These are phyloP conservation scores for Hericium erinaceus DNA, from an alignment of 768 basidiomycete genomes.

Conservation along the genomic window DNA sequence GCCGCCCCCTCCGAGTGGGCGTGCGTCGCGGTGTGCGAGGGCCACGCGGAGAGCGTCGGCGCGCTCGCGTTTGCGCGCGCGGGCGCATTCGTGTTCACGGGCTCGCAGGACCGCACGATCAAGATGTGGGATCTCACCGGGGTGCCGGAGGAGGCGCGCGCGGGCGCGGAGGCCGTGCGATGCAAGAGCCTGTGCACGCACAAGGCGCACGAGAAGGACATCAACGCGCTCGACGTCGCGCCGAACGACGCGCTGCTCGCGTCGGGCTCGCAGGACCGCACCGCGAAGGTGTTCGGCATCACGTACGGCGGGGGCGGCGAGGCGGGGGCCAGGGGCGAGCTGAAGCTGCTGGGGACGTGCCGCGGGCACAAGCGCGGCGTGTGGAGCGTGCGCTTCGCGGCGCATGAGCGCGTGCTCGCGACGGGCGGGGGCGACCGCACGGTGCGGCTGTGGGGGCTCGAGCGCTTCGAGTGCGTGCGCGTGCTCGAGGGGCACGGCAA, in stretches of 20 bases:
- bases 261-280: constrained; percentile 93
- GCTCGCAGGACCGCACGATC: constrained; percentile 93
- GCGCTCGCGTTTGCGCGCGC: constrained; percentile 74
- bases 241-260: constrained; percentile 84
- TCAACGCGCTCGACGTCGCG: constrained; percentile 90
- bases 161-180: constrained; percentile 28
- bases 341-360: constrained; percentile 76
- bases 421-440: constrained; percentile 95
- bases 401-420: constrained; percentile 74
- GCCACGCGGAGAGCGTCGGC: constrained; percentile 90
- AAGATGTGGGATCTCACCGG: constrained; percentile 94
- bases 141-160: constrained; percentile 26
- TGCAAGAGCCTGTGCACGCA: constrained; percentile 77
- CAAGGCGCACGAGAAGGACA: constrained; percentile 96
- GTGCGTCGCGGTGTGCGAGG: constrained; percentile 84
- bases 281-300: constrained; percentile 83
- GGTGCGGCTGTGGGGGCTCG: constrained; percentile 87
- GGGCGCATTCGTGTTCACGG: constrained; percentile 76
- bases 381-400: constrained; percentile 88
- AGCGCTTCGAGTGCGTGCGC: constrained; percentile 88
- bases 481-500: constrained; percentile 99
- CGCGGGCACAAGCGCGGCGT: constrained; percentile 96
- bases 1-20: constrained; percentile 42
- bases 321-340: constrained; percentile 45
- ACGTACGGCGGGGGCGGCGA: constrained; percentile 34